These are phyloP conservation scores for Claviceps quebecensis DNA, from an alignment of 2,329 filamentous ascomycete genomes.

Conservation along the genomic window DNA sequence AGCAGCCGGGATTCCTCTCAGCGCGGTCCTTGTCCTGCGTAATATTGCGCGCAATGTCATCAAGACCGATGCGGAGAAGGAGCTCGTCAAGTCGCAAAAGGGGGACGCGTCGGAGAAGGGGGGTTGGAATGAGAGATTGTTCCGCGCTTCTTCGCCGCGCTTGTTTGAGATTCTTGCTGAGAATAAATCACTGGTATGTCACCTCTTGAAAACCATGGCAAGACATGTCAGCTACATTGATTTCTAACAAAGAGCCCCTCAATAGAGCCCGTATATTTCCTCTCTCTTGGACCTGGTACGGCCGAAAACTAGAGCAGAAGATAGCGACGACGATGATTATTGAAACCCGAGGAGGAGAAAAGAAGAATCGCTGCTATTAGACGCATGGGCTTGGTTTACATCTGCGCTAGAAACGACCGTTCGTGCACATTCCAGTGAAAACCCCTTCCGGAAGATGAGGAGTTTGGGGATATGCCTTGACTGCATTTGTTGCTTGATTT, in stretches of 20 bases:
- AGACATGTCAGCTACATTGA: not conserved
- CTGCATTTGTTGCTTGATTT: no score
- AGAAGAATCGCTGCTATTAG: not conserved
- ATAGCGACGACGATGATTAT: slow-evolving; percentile 9
- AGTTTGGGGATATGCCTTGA: not conserved
- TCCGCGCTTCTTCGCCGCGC: slow-evolving; percentile 49
- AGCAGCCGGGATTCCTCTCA: slow-evolving; percentile 65
- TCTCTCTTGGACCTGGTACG: slow-evolving; percentile 26
- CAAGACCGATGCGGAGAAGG: slow-evolving; percentile 46
- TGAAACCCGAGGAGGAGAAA: not conserved
- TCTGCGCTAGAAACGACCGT: not conserved
- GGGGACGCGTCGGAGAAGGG: slow-evolving; percentile 28
- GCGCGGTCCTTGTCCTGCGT: slow-evolving; percentile 60
- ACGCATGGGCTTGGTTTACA: not conserved
- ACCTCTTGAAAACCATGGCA: not conserved
- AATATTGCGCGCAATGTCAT: slow-evolving; percentile 59
- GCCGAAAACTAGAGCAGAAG: slow-evolving; percentile 13
- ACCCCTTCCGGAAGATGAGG: not conserved
- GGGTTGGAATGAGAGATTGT: slow-evolving; percentile 54
- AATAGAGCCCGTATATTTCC: slow-evolving; percentile 25
- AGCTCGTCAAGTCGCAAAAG: slow-evolving; percentile 33
- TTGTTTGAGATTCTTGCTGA: slow-evolving; percentile 58
- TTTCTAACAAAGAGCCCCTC: not conserved
- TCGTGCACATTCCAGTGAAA: no score
- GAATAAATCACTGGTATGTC: slow-evolving; percentile 46